phyloP scores from a whole-genome alignment of 2,329 filamentous ascomycete genomes.

The Fusarium sarcochroum region DNA sequence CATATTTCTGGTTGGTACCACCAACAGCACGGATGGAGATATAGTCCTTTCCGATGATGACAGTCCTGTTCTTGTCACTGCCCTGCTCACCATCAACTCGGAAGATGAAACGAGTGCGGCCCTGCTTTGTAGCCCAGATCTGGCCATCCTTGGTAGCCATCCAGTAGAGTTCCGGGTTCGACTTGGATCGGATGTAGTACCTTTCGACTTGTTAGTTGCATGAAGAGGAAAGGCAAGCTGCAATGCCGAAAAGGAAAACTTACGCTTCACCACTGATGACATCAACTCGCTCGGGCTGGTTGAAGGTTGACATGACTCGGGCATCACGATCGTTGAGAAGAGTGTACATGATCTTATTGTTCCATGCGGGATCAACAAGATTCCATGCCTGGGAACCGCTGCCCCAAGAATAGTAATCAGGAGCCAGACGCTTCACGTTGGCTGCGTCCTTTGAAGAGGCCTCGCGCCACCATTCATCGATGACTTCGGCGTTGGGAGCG shows the following conservation, averaged over 20 bases:
- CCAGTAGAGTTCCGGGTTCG: conserved; percentile 9
- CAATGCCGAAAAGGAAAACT: background rate
- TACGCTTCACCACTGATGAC: conserved; percentile 1
- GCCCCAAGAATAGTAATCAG: background rate
- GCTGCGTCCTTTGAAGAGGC: background rate
- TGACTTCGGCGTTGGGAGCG: conserved; percentile 7
- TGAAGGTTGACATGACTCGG: background rate
- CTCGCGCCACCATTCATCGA: conserved; percentile 21
- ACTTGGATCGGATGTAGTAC: conserved; percentile 24
- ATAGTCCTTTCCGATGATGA: conserved; percentile 6
- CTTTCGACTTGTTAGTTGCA: background rate
- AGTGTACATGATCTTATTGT: background rate
- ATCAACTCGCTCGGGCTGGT: background rate
- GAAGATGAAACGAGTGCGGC: conserved; percentile 12
- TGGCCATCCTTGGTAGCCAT: background rate
- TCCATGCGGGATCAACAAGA: background rate
- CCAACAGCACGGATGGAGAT: conserved; percentile 1
- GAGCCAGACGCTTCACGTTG: background rate
- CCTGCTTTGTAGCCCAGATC: conserved; percentile 1
- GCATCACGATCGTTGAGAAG: background rate
- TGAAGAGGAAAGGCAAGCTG: too few relatives aligned
- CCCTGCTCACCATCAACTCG: background rate
- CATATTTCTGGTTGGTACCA: background rate
- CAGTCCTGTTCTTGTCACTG: background rate
- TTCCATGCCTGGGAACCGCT: background rate